Conservation (phyloP, 768 basidiomycete genomes). For the Hysterangium stoloniferum region DNA sequence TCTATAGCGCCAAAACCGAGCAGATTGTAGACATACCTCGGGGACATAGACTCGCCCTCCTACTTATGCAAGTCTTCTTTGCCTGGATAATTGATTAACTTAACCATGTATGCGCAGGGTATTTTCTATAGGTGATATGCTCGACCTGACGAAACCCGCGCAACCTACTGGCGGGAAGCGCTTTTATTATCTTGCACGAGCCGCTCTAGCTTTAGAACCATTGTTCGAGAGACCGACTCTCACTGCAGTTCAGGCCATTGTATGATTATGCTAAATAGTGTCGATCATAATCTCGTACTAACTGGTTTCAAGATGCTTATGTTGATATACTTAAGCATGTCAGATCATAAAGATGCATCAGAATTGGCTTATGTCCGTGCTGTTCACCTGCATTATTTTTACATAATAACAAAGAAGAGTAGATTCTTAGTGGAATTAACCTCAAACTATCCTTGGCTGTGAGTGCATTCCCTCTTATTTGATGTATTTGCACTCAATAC, state of each 20-base stretch:
- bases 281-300: not conserved
- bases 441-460: conserved; percentile 8
- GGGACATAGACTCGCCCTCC: conserved; percentile 6
- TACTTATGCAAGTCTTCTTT: conserved; percentile 3
- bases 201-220: conserved; percentile 6
- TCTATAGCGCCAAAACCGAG: not conserved
- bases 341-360: conserved; percentile 4
- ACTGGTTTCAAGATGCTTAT: conserved; percentile 1
- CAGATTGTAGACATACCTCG: conserved; percentile 6
- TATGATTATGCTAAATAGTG: not conserved
- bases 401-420: not conserved
- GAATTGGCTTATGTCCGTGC: conserved; percentile 6
- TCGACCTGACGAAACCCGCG: conserved; percentile 5
- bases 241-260: conserved; percentile 7
- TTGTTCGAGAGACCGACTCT: conserved; percentile 7
- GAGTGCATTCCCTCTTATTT: not conserved
- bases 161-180: conserved; percentile 7
- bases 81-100: not conserved
- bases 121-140: conserved; percentile 9
- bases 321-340: conserved; percentile 2
- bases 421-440: conserved; percentile 7
- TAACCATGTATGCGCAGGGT: not conserved
- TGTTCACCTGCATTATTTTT: not conserved
- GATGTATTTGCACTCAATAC: not conserved
- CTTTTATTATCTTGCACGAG: conserved; percentile 11